phyloP scores from a whole-genome alignment of 805 yeast genomes.

The Maudiozyma saulgeensis region DNA sequence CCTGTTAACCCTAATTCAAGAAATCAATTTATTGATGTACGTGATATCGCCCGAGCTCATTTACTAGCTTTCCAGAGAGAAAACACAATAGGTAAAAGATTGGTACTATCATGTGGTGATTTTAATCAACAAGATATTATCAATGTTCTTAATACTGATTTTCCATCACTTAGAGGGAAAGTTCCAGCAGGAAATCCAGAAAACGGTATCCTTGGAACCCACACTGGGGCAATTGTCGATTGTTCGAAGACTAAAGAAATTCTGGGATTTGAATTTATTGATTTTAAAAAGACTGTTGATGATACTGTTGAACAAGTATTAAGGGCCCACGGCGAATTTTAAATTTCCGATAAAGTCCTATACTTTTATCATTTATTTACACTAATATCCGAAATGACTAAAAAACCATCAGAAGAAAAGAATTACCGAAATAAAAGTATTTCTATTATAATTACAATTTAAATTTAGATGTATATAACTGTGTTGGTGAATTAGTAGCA shows the following conservation, averaged over 20 bases:
- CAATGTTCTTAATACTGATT: constrained; percentile 27
- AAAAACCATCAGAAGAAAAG: no score
- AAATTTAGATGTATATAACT: no score
- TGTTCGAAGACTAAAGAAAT: constrained; percentile 9
- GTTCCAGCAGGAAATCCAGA: constrained; percentile 35
- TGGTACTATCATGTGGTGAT: constrained; percentile 17
- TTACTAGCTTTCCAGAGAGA: constrained; percentile 37
- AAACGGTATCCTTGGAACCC: constrained; percentile 3
- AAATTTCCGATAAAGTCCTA: not conserved
- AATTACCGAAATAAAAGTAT: no score
- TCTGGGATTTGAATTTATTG: constrained; percentile 12
- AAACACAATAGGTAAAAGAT: constrained; percentile 29
- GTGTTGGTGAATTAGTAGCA: no score
- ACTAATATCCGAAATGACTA: no score
- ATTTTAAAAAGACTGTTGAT: constrained; percentile 9
- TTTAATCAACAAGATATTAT: constrained; percentile 22
- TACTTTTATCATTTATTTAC: no score
- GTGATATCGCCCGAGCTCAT: constrained; percentile 55
- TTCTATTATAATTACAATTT: no score
- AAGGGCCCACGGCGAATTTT: constrained; percentile 5
- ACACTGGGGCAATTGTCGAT: constrained; percentile 6
- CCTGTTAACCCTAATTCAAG: constrained; percentile 17
- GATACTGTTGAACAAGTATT: constrained; percentile 16
- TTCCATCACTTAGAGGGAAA: constrained; percentile 37
- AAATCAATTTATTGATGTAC: constrained; percentile 39